phyloP scores from a whole-genome alignment of 805 yeast species.

The Metschnikowia continentalis region DNA sequence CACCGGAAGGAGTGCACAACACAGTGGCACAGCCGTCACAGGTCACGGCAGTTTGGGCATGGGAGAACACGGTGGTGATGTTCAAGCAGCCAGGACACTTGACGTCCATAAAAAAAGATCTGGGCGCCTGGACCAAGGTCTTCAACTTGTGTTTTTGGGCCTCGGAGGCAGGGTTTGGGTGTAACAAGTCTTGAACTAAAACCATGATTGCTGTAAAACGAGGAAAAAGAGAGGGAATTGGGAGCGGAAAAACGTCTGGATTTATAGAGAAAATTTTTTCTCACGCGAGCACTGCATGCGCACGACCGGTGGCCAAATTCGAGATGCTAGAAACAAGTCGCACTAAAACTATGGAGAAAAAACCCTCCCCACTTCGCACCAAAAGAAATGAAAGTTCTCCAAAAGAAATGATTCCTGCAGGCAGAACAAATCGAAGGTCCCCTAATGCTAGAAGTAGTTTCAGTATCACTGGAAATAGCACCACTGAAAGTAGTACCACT shows the following conservation, averaged over 20 bases:
- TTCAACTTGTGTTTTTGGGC: conserved; percentile 95
- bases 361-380: no score
- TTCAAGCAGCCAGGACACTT: conserved; percentile 99
- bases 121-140: conserved; percentile 95
- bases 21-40: conserved; percentile 99
- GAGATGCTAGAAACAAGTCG: no score
- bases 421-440: no score
- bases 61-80: conserved; percentile 99
- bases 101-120: conserved; percentile 99
- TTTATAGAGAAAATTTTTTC: conserved; percentile 8
- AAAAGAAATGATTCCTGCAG: no score
- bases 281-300: conserved; percentile 9
- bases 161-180: conserved; percentile 97
- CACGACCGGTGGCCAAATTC: conserved; percentile 6
- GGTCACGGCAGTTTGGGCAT: conserved; percentile 99
- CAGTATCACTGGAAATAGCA: no score
- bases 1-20: conserved; percentile 99
- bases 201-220: conserved; percentile 43
- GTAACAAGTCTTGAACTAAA: conserved; percentile 96
- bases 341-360: no score
- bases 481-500: no score
- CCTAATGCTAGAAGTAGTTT: no score
- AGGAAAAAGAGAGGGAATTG: neutral
- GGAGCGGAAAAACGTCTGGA: neutral
- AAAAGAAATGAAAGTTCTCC: no score